Evolutionary conservation across 371 early-diverging fungal species (phyloP).

Genomic region (Mucor irregularis): DNA sequence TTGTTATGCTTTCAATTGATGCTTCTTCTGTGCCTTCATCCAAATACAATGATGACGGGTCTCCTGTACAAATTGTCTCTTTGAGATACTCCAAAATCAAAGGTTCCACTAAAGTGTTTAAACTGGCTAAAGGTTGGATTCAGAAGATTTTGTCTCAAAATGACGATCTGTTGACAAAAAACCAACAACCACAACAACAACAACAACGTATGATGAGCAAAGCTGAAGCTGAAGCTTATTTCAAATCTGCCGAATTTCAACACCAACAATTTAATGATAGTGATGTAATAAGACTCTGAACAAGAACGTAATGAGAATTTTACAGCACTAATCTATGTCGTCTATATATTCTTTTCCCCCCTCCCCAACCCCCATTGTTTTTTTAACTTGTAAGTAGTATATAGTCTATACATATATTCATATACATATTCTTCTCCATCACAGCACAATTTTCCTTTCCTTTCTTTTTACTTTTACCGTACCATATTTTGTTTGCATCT

Average conservation of each 20-base stretch:
- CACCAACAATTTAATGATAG: not conserved
- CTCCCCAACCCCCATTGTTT: too few relatives aligned
- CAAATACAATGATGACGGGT: conserved; percentile 14
- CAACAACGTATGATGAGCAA: not conserved
- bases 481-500: too few relatives aligned
- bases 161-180: not conserved
- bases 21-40: conserved; percentile 24
- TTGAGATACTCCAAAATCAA: conserved; percentile 36
- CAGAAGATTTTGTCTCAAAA: conserved; percentile 22
- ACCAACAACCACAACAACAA: not conserved
- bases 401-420: too few relatives aligned
- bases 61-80: conserved; percentile 27
- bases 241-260: conserved; percentile 9
- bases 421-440: too few relatives aligned
- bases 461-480: too few relatives aligned
- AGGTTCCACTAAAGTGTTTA: conserved; percentile 46
- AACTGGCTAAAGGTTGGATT: conserved; percentile 50
- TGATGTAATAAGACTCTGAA: conserved; percentile 4
- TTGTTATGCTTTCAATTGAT: conserved; percentile 40
- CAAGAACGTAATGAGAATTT: too few relatives aligned
- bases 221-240: conserved; percentile 13
- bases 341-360: too few relatives aligned
- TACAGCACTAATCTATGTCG: too few relatives aligned
- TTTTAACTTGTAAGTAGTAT: too few relatives aligned
- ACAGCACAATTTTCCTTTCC: too few relatives aligned